Evolutionary conservation across 2,329 filamentous ascomycete species (phyloP), one percentile per base, ranked within the genome.

Genomic region (Monosporascus sp.): DNA sequence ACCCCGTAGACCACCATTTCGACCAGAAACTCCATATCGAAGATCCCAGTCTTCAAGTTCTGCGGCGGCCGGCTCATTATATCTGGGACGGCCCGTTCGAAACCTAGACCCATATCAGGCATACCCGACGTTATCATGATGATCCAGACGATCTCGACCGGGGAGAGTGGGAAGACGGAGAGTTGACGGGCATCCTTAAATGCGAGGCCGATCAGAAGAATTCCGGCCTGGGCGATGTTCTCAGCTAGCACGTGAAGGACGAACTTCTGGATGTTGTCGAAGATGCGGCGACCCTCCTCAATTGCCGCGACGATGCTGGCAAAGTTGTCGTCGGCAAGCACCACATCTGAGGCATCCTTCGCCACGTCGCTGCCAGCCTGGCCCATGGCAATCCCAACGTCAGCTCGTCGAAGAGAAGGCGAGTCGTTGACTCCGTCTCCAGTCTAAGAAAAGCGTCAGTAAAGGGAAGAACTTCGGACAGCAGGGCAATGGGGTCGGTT

Each of bases 141-240:
- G 58, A 91, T 85, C 88, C 87, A 91, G 47, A 91, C 76, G 57
- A 90, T 89, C 60, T 90, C 83, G n/a, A 90, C 84, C 0, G 87
- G 87, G 0, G 85, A 76, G 2, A 90, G 77, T 0, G 86, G 87
- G 65, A 90, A 90, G 5, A 90, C 86, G 0, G 86, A 90, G 15
- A 88, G 73, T 1, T 78, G 74, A 14, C 73, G 73, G 2, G 64
- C 56, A 60, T 90, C 87, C 69, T 89, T 89, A 74, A 90, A 90
- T 0, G 75, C 82, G 1, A 90, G 78, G 49, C 88, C 87, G 44
- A 90, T 80, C 3, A 90, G 80, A 8, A 90, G 73, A 0, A 84
- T 85, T 51, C 81, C 76, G 1, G 86, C 88, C 60, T 90, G 83
- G 0, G 85, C 86, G 50, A 90, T 83, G 61, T 90, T 90, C 64